Evolutionary conservation across 78 protist genomes (phyloP).

Genomic region (Dictyostelium purpureum): DNA sequence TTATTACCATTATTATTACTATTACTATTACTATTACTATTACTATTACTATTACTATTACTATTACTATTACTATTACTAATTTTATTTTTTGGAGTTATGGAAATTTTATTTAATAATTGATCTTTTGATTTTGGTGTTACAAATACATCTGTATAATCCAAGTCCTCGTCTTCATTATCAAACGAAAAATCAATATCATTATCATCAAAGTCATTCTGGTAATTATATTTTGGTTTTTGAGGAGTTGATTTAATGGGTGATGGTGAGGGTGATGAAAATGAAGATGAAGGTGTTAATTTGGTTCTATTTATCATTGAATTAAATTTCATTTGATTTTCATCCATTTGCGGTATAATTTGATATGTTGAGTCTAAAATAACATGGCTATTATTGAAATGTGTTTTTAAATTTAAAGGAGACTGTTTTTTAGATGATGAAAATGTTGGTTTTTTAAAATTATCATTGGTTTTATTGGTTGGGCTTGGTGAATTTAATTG

Average conservation of each 20-base stretch:
- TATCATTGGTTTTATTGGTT: background rate
- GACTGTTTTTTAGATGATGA: background rate
- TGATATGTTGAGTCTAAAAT: background rate
- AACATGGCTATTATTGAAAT: background rate
- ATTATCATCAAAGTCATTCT: background rate
- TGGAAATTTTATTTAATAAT: background rate
- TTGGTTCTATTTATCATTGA: constrained; percentile 18
- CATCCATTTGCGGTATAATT: background rate
- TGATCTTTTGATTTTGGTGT: constrained; percentile 16
- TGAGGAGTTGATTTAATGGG: background rate
- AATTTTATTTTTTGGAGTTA: background rate
- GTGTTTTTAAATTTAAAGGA: background rate
- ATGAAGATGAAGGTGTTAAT: background rate
- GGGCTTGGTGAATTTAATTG: background rate
- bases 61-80: background rate
- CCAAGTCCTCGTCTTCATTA: background rate
- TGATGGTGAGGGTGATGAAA: background rate
- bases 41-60: background rate
- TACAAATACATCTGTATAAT: constrained; percentile 2
- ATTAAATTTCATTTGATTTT: constrained; percentile 1
- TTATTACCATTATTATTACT: background rate
- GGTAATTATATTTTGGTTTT: background rate
- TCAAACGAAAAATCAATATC: constrained; percentile 1
- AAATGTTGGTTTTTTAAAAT: background rate
- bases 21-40: background rate